A percentile compares a stretch with the other conserved stretches of the same genome.
phyloP scores from a whole-genome alignment of 1,284 basidiomycete species.

The Bondarzewia mesenterica region DNA sequence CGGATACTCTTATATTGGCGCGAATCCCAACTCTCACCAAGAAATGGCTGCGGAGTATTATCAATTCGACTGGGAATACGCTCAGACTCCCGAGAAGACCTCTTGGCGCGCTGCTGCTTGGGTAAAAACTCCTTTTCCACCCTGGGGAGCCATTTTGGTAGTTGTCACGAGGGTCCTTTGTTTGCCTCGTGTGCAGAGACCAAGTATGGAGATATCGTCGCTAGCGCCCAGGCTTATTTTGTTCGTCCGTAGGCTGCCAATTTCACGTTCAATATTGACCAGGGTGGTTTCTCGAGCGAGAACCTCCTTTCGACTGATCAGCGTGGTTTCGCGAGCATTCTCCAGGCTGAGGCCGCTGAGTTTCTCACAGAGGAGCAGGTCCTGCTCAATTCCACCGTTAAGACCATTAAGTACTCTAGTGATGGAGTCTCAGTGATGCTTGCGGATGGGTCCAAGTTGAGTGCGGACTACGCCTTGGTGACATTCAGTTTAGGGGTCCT shows the following conservation, averaged over 20 bases:
- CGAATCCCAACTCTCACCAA: slow-evolving; percentile 31
- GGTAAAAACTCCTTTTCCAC: slow-evolving; percentile 27
- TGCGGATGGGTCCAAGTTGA: slow-evolving; percentile 29
- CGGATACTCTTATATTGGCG: slow-evolving; percentile 37
- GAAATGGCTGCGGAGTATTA: slow-evolving; percentile 44
- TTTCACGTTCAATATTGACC: slow-evolving; percentile 47
- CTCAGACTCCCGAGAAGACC: slow-evolving; percentile 50
- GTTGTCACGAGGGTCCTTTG: neutral
- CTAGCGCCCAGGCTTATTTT: neutral
- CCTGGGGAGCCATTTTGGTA: neutral
- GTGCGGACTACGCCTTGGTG: slow-evolving; percentile 22
- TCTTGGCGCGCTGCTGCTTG: slow-evolving; percentile 55
- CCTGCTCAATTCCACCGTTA: slow-evolving; percentile 45
- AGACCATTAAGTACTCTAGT: slow-evolving; percentile 37
- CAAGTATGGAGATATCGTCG: neutral
- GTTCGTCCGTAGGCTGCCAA: slow-evolving; percentile 43
- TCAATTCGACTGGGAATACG: slow-evolving; percentile 46
- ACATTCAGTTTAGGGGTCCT: slow-evolving; percentile 31
- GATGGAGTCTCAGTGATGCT: slow-evolving; percentile 37
- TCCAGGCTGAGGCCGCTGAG: slow-evolving; percentile 44
- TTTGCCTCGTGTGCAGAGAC: neutral
- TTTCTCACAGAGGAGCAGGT: slow-evolving; percentile 41
- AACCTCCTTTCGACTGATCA: slow-evolving; percentile 52
- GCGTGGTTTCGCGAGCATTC: slow-evolving; percentile 51
- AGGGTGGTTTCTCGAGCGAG: slow-evolving; percentile 49